These are phyloP conservation scores for Galerina sulciceps DNA, from an alignment of 768 basidiomycete genomes.

Conservation along the genomic window DNA sequence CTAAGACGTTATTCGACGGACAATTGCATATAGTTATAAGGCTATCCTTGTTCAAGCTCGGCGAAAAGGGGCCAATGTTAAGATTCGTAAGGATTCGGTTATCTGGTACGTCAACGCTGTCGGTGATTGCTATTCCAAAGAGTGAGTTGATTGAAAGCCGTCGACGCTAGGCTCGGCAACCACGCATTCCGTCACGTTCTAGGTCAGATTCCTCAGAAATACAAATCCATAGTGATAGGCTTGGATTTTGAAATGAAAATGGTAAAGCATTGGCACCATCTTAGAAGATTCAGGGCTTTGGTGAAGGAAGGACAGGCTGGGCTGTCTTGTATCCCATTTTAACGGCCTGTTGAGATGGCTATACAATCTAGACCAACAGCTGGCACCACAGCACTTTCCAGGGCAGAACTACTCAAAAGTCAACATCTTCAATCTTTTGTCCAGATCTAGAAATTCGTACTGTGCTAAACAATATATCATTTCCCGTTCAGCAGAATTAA, in stretches of 20 bases:
- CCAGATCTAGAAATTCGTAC: too few species aligned
- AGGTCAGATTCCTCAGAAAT: constrained; percentile 52
- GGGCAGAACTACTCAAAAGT: too few species aligned
- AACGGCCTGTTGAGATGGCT: not conserved
- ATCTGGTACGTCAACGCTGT: constrained; percentile 54
- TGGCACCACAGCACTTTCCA: too few species aligned
- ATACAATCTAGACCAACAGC: too few species aligned
- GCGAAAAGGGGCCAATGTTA: constrained; percentile 28
- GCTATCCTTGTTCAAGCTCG: constrained; percentile 51
- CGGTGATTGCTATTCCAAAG: not conserved
- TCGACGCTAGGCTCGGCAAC: constrained; percentile 67
- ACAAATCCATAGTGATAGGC: constrained; percentile 47
- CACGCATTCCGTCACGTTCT: constrained; percentile 79
- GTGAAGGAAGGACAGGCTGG: constrained; percentile 48
- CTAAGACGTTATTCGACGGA: constrained; percentile 64
- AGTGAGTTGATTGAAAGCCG: not conserved
- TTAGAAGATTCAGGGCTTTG: constrained; percentile 49
- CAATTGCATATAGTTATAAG: constrained; percentile 59
- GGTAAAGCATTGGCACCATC: constrained; percentile 45
- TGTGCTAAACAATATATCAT: too few species aligned
- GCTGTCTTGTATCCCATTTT: constrained; percentile 20
- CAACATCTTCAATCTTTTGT: too few species aligned
- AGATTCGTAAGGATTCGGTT: constrained; percentile 53
- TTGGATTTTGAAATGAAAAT: constrained; percentile 56
- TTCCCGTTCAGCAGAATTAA: too few species aligned